Percentiles rank a stretch among this genome's conserved stretches.
These are phyloP conservation scores for Fistulina hepatica DNA, from an alignment of 1,284 basidiomycete species.

Conservation along the genomic window DNA sequence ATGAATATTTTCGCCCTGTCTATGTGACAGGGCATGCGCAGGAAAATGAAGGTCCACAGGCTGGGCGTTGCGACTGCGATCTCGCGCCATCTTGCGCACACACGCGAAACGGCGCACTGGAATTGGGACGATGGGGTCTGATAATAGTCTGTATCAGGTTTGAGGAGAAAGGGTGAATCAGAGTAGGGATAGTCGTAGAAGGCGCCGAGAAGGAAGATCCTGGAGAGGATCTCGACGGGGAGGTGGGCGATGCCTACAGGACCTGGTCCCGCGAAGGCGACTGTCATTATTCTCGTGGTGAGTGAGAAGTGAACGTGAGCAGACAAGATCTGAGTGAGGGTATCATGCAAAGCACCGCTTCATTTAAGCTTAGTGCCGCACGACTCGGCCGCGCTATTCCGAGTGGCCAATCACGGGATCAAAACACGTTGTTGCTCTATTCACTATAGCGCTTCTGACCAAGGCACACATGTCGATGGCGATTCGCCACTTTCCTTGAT, in stretches of 20 bases:
- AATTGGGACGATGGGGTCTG: constrained; percentile 33
- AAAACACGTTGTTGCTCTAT: too few relatives aligned
- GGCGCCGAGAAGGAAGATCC: constrained; percentile 41
- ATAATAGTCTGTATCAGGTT: constrained; percentile 34
- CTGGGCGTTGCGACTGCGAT: constrained; percentile 37
- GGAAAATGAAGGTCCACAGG: constrained; percentile 44
- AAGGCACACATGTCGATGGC: too few relatives aligned
- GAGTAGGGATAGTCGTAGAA: constrained; percentile 27
- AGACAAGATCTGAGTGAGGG: too few relatives aligned
- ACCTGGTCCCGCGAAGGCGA: too few relatives aligned
- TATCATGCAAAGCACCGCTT: too few relatives aligned
- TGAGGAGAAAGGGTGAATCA: constrained; percentile 38
- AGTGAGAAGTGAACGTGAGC: too few relatives aligned
- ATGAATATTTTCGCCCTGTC: constrained; percentile 36
- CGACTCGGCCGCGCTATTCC: too few relatives aligned
- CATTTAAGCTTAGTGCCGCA: too few relatives aligned
- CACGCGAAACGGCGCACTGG: constrained; percentile 42
- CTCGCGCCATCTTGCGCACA: constrained; percentile 42
- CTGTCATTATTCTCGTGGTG: too few relatives aligned
- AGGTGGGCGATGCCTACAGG: constrained; percentile 34
- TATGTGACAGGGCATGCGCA: constrained; percentile 38
- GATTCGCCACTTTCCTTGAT: too few relatives aligned
- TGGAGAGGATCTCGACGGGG: constrained; percentile 44
- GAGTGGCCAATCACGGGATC: too few relatives aligned
- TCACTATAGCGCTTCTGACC: too few relatives aligned